Base-by-base conservation (phyloP, 768 basidiomycete genomes). In the Lactifluus hygrophoroides region DNA sequence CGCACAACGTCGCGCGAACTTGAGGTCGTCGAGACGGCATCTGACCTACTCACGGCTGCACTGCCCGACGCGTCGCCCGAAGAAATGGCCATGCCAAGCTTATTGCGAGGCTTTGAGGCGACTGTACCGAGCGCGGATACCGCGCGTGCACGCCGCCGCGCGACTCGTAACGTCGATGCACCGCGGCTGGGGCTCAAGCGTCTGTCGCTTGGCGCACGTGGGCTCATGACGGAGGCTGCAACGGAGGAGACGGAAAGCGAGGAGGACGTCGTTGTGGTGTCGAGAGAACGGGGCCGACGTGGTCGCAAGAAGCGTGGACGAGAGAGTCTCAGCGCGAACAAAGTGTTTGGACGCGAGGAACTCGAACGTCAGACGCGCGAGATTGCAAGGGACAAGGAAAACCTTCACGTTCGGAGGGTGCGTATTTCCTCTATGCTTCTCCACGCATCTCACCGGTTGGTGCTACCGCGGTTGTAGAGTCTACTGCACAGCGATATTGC, bases 51-150 rank as follows among this genome's bases (percentile, higher is more conserved):
- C 37, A 73, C 76, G 16, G 77, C 76, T 5, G 83, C 87, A 32
- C 80, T 93, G 2, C 90, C 90, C 2, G 88, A 90, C 64, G 80
- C 81, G 16, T 81, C 82, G 14, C 80, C 90, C 3, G 87, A 88
- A 3, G 88, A 90, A 62, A 79, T 80, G 11, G 83, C 82, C 17
- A 80, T 83, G 66, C 84, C 94, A 51, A 90, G 89, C 66, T 76
- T 98, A 34, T 74, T 96, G 42, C 83, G 87, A 45, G 95, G 95
- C 0, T 98, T 97, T 72, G 88, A 90, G 66, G 95, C 95, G 17
- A 97, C 95, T 2, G 88, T 96, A 43, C 95, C 95, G 13, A 89
- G 88, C 67, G 82, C 94, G 38, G 88, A 92, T 64, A 80, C 84
- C 68, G 79, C 90, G 54, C 85, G 88, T 61, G 76, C 82, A 14